Conservation (phyloP, 75 land plant species). For the Selaginella moellendorffii region DNA sequence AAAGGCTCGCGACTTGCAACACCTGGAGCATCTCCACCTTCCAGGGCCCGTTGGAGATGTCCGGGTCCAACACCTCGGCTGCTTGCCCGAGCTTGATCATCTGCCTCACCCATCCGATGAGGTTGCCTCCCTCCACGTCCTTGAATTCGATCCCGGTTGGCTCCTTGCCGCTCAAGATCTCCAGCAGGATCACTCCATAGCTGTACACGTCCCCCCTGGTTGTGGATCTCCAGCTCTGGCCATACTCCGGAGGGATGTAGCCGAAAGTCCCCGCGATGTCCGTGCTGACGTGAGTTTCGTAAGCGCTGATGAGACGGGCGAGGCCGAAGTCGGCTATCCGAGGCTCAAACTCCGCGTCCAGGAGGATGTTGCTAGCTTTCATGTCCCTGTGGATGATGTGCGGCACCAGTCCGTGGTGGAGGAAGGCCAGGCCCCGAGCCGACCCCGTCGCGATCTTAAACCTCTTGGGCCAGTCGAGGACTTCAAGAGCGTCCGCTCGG, state of each 20-base stretch:
- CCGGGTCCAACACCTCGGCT: slow-evolving; percentile 14
- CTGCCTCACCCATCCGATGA: background rate
- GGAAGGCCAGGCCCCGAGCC: slow-evolving; percentile 3
- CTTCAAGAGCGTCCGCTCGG: slow-evolving; percentile 6
- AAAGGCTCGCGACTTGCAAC: slow-evolving; percentile 17
- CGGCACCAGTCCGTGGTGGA: slow-evolving; percentile 4
- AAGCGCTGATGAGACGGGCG: slow-evolving; percentile 1
- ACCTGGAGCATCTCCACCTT: slow-evolving; percentile 29
- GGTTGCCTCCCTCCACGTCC: slow-evolving; percentile 4
- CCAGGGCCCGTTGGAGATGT: slow-evolving; percentile 16
- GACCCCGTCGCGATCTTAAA: background rate
- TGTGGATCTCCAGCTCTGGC: slow-evolving; percentile 1
- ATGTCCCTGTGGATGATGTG: slow-evolving; percentile 10
- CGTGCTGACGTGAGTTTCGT: slow-evolving; percentile 6
- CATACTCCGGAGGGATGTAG: slow-evolving; percentile 7
- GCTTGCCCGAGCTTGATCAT: slow-evolving; percentile 3
- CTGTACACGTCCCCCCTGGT: slow-evolving; percentile 7
- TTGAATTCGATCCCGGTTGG: slow-evolving; percentile 2
- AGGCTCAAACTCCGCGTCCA: slow-evolving; percentile 1
- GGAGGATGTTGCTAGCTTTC: slow-evolving; percentile 6
- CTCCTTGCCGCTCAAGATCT: background rate
- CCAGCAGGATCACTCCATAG: slow-evolving; percentile 1
- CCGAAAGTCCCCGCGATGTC: slow-evolving; percentile 7
- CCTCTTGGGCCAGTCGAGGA: slow-evolving; percentile 4
- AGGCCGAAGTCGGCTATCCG: background rate